Evolutionary conservation across 1,139 yeast species (phyloP), one percentile per base, ranked within the genome.

Genomic region (Hemisphaericaspora xylanilytica): DNA sequence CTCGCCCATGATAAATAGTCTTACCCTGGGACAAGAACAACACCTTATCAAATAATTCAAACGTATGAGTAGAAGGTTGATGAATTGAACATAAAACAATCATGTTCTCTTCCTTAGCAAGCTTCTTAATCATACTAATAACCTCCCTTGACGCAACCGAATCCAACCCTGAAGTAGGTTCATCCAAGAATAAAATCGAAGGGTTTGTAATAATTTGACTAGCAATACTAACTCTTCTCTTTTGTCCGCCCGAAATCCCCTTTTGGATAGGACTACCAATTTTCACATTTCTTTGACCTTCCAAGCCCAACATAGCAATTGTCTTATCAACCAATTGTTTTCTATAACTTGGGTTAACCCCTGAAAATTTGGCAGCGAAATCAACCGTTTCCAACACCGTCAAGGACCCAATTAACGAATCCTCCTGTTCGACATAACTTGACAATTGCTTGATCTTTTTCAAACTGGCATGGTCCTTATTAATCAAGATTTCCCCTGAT

Each of bases 111-210:
- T 43, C 41, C 28, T 39, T 41, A 5, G 66, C 65, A 22, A 59
- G 42, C 25, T 47, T 47, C 33, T 56, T 54, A 32, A 61, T 47
- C 32, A 51, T 49, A 11, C 49, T 43, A 16, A 61, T 53, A 12
- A 61, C 58, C 35, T 58, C 58, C 39, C 54, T 47, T 5, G 68
- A 57, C 25, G 61, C 52, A 21, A 58, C 46, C 16, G 92, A 78
- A 57, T 88, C 96, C 17, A 88, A 67, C 0, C 96, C 96, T 1
- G 95, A 85, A 0, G 96, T 87, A 1, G 96, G 96, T 50, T 88
- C 96, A 60, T 88, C 96, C 30, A 87, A 62, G 40, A 86, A 72
- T 35, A 87, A 60, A 32, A 59, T 46, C n/a, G 50, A 44, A 1
- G 63, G 63, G 36, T 48, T 49, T 4, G 61, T 56, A 10, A 56